Base-by-base conservation (phyloP, 202 grass and related monocot species). In the Musa balbisiana region DNA sequence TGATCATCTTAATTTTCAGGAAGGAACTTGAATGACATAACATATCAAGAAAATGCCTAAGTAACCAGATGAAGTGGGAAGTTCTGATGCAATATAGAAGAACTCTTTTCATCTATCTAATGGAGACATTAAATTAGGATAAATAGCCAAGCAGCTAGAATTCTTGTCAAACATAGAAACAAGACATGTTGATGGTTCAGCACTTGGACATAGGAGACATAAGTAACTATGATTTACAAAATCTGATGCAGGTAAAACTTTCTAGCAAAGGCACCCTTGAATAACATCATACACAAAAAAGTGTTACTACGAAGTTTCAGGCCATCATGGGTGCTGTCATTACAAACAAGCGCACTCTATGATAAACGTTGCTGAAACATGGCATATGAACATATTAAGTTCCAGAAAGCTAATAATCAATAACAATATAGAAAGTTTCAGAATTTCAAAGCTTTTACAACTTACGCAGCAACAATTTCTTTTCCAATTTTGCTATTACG, bases 401-500 rank as follows among this genome's bases (percentile, higher is more conserved):
- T 56, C 12, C 0, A 27, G 33, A 43, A 43, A 43, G 33, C 4
- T 43, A 43, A 43, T 43, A 43, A 43, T 43, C 33, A 43, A 43
- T 43, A 43, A 43, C 33, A 43, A 43, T 43, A 43, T 43, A 43
- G 33, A 43, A 43, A 8, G 1, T 9, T 16, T 52, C 12, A 52
- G 1, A 15, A 15, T n/a, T 54, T 11, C 8, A 86, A 66, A 52
- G 49, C 23, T 68, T 64, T 62, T 11, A 50, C 68, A 55, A 91
- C 94, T 83, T 92, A 98, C 85, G 83, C 86, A 16, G 91, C 76
- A 79, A 91, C 94, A 53, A 98, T 92, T 89, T 93, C 94, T 86
- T 98, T 98, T 54, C 91, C 88, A 59, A 98, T 92, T 88, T 98
- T 98, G 83, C 91, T 89, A 64, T 98, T 98, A 55, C 88, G 88